These are phyloP conservation scores for Trichothecium roseum DNA, from an alignment of 2,329 filamentous ascomycete genomes.

Conservation along the genomic window DNA sequence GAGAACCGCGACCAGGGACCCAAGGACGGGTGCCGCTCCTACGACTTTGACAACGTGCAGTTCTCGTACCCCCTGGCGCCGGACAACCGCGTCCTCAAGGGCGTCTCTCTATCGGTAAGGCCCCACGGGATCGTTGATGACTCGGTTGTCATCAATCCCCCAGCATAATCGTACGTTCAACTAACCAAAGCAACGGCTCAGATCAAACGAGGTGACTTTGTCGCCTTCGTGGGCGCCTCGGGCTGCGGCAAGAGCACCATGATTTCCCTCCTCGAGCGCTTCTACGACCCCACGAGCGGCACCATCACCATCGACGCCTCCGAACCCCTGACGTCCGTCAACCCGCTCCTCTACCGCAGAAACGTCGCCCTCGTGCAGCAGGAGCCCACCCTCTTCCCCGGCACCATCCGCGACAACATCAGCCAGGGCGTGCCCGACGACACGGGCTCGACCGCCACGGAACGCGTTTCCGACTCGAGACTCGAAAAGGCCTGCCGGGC, in stretches of 20 bases:
- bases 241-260: constrained; percentile 54
- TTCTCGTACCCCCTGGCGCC: constrained; percentile 41
- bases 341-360: constrained; percentile 38
- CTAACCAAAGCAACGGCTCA: constrained; percentile 7
- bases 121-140: not conserved
- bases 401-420: constrained; percentile 77
- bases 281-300: constrained; percentile 33
- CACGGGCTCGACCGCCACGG: not conserved
- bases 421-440: constrained; percentile 35
- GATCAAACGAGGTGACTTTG: constrained; percentile 35
- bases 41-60: constrained; percentile 33
- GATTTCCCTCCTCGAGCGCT: constrained; percentile 38
- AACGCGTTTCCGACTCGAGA: constrained; percentile 16
- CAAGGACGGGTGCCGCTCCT: constrained; percentile 11
- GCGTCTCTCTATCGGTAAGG: constrained; percentile 13
- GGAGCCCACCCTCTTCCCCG: constrained; percentile 61
- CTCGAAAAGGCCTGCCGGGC: constrained; percentile 35
- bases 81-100: constrained; percentile 17
- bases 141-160: not conserved
- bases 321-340: constrained; percentile 27
- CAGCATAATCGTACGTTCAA: not conserved
- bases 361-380: constrained; percentile 47
- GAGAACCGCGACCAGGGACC: constrained; percentile 13
- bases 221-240: constrained; percentile 44
- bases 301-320: constrained; percentile 32